These are phyloP conservation scores for Vitis cinerea DNA, from an alignment of 164 flowering plant genomes.

Conservation along the genomic window DNA sequence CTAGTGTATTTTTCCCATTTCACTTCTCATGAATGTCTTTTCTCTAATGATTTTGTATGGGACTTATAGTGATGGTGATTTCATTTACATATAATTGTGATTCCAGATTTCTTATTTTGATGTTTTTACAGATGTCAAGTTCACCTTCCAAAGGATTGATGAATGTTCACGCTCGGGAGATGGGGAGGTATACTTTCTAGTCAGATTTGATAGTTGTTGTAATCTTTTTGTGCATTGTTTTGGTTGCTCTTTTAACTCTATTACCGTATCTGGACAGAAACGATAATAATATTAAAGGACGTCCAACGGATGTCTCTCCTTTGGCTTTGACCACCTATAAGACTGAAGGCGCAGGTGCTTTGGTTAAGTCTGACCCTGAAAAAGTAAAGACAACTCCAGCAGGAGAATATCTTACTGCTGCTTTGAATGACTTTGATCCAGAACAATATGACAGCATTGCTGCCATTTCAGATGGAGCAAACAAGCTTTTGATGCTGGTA, in stretches of 20 bases:
- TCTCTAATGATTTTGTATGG: too few species aligned
- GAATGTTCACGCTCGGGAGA: conserved; percentile 43
- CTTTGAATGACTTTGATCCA: conserved; percentile 91
- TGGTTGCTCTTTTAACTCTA: neutral
- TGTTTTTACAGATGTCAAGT: conserved; percentile 53
- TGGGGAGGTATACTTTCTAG: conserved; percentile 38
- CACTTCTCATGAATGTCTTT: too few species aligned
- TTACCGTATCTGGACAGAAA: conserved; percentile 43
- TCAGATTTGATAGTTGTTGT: neutral
- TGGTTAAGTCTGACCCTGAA: conserved; percentile 75
- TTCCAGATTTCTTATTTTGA: conserved; percentile 1
- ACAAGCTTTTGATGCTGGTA: conserved; percentile 99
- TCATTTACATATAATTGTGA: neutral
- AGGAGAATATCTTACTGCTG: conserved; percentile 95
- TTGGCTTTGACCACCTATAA: conserved; percentile 45
- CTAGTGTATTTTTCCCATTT: too few species aligned
- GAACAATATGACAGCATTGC: conserved; percentile 93
- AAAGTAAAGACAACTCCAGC: conserved; percentile 89
- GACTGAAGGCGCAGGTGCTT: conserved; percentile 57
- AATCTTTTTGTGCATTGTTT: neutral
- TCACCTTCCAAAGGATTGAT: conserved; percentile 43
- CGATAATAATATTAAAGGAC: conserved; percentile 39
- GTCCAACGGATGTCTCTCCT: conserved; percentile 44
- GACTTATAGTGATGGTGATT: too few species aligned
- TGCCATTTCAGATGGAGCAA: conserved; percentile 96